Evolutionary conservation across 2,329 filamentous ascomycete species (phyloP).

Genomic region (Penicillium sclerotiorum): DNA sequence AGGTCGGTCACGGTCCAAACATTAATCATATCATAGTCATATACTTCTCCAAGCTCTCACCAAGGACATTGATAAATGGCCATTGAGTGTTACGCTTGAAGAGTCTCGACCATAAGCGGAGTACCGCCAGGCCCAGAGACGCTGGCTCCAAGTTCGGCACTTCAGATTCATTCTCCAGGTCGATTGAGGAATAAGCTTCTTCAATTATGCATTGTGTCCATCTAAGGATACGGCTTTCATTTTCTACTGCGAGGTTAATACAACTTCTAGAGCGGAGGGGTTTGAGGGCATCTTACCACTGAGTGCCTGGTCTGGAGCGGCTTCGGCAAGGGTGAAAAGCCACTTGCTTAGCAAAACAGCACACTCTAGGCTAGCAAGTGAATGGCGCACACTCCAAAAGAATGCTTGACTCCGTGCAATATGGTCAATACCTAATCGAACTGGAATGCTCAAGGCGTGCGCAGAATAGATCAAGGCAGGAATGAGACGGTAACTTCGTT

Average conservation of each 20-base stretch:
- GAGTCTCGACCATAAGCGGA: constrained; percentile 35
- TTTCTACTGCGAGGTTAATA: constrained; percentile 23
- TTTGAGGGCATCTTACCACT: constrained; percentile 25
- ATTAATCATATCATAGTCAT: constrained; percentile 25
- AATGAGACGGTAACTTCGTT: constrained; percentile 62
- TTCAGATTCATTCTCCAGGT: constrained; percentile 29
- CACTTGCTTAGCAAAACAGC: constrained; percentile 49
- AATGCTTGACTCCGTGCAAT: constrained; percentile 41
- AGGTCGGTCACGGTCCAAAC: too few species aligned
- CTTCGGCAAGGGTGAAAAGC: constrained; percentile 40
- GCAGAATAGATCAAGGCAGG: constrained; percentile 68
- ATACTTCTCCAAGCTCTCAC: constrained; percentile 34
- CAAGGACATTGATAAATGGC: constrained; percentile 37
- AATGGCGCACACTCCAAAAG: constrained; percentile 43
- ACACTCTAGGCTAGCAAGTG: constrained; percentile 40
- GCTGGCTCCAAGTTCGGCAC: constrained; percentile 26
- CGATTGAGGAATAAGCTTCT: constrained; percentile 37
- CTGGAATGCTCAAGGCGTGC: constrained; percentile 65
- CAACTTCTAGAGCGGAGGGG: background rate
- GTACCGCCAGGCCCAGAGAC: constrained; percentile 32
- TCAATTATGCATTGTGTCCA: constrained; percentile 37
- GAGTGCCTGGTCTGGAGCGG: constrained; percentile 27
- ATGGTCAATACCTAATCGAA: constrained; percentile 40
- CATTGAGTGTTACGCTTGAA: constrained; percentile 38
- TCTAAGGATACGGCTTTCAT: constrained; percentile 34